Evolutionary conservation across 148 eudicot genomes (phyloP).

Genomic region (Persicaria tinctoria): DNA sequence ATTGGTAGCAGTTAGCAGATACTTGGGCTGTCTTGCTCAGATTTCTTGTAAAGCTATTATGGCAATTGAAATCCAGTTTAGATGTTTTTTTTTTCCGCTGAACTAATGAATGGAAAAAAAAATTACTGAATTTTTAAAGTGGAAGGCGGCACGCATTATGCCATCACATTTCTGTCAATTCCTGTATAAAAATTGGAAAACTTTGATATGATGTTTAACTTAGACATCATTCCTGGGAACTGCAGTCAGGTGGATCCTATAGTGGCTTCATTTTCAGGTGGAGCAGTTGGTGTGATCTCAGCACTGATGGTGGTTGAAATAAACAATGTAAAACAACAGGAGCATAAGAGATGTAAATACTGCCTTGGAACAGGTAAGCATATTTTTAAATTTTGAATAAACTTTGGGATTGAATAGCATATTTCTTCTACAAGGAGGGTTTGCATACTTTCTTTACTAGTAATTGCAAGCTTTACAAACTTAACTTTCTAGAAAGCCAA

Average conservation of each 20-base stretch:
- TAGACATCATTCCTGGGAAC: slow-evolving; percentile 13
- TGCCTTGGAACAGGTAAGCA: slow-evolving; percentile 86
- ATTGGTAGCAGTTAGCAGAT: too few species aligned
- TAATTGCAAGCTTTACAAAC: neutral
- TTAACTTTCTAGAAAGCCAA: neutral
- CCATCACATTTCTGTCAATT: neutral
- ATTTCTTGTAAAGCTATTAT: neutral
- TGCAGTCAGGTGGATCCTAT: slow-evolving; percentile 92
- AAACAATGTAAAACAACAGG: slow-evolving; percentile 95
- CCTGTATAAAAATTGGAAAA: slow-evolving; percentile 1
- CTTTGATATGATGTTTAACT: neutral
- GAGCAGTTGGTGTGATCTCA: slow-evolving; percentile 96
- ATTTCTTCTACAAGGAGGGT: neutral
- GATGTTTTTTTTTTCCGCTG: neutral
- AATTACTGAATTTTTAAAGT: neutral
- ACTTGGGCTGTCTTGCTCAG: neutral
- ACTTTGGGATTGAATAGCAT: neutral
- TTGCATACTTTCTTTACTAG: neutral
- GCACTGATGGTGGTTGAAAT: slow-evolving; percentile 97
- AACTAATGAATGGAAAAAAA: neutral
- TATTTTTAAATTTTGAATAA: neutral
- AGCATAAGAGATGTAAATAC: slow-evolving; percentile 92
- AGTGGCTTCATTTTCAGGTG: slow-evolving; percentile 97
- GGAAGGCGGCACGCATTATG: neutral
- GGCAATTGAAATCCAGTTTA: neutral